A percentile compares a stretch with the other conserved stretches of the same genome.
These are phyloP conservation scores for Paecilomyces variotii DNA, from an alignment of 2,329 filamentous ascomycete genomes.

Conservation along the genomic window DNA sequence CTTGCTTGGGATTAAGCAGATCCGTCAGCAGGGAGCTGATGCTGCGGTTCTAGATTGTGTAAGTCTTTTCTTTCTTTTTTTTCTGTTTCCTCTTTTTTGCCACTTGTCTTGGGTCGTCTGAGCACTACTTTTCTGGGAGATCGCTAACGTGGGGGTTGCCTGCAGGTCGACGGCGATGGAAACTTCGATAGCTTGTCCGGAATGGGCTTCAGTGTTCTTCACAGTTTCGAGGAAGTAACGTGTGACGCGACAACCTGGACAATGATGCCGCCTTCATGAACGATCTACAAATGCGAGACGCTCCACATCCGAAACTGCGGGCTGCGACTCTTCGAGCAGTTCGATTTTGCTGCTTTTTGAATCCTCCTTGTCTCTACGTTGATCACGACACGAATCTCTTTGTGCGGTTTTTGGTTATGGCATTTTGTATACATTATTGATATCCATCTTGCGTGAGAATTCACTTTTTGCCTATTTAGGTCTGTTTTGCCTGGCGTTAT, in stretches of 20 bases:
- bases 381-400: background rate
- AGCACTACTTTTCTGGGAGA: background rate
- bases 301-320: background rate
- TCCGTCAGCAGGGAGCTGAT: constrained; percentile 67
- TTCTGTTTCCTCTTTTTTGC: background rate
- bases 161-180: constrained; percentile 62
- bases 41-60: constrained; percentile 75
- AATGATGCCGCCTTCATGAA: constrained; percentile 38
- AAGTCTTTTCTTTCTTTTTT: constrained; percentile 28
- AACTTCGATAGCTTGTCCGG: constrained; percentile 63
- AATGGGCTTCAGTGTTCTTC: constrained; percentile 73
- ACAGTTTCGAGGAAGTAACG: constrained; percentile 75
- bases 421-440: background rate
- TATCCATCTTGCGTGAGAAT: background rate
- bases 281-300: background rate
- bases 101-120: background rate
- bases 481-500: background rate
- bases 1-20: constrained; percentile 71
- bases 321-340: background rate
- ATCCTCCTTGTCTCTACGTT: background rate
- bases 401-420: background rate
- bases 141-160: background rate
- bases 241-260: constrained; percentile 58
- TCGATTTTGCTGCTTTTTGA: background rate
- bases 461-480: background rate